Conservation (phyloP, 208 protist genomes). For the Trypanosoma mega region DNA sequence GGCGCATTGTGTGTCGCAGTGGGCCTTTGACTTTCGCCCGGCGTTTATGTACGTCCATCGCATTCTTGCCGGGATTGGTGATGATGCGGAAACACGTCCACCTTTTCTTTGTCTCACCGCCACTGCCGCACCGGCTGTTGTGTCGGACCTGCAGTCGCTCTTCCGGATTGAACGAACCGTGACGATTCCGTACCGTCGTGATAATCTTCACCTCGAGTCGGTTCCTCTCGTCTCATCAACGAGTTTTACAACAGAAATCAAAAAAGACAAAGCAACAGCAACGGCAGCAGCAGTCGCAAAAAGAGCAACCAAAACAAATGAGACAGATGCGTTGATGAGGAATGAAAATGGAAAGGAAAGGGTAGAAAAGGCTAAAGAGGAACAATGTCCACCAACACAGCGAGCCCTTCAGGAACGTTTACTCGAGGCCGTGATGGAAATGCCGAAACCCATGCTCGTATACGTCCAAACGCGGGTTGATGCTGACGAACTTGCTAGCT, state of each 20-base stretch:
- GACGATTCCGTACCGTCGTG: conserved; percentile 35
- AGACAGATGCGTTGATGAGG: background rate
- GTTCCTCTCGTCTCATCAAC: conserved; percentile 28
- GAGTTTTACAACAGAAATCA: no score
- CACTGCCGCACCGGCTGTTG: conserved; percentile 74
- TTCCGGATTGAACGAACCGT: conserved; percentile 72
- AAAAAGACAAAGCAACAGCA: no score
- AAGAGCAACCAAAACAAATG: no score
- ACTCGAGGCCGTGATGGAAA: conserved; percentile 47
- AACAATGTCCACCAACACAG: conserved; percentile 29
- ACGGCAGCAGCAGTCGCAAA: no score
- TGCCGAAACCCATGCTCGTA: conserved; percentile 87
- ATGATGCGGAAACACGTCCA: background rate
- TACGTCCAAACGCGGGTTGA: conserved; percentile 84
- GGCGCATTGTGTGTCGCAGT: conserved; percentile 96
- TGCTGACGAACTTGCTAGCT: conserved; percentile 66
- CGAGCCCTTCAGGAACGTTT: conserved; percentile 59
- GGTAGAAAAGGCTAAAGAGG: background rate
- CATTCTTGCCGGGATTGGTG: conserved; percentile 33
- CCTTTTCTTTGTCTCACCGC: conserved; percentile 86
- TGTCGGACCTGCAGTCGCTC: conserved; percentile 62
- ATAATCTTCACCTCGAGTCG: conserved; percentile 63
- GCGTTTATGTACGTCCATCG: conserved; percentile 79
- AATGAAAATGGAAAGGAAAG: no score
- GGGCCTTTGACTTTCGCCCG: conserved; percentile 95